These are phyloP conservation scores for Areca catechu DNA, from an alignment of 176 grass and related monocot genomes.

Conservation along the genomic window DNA sequence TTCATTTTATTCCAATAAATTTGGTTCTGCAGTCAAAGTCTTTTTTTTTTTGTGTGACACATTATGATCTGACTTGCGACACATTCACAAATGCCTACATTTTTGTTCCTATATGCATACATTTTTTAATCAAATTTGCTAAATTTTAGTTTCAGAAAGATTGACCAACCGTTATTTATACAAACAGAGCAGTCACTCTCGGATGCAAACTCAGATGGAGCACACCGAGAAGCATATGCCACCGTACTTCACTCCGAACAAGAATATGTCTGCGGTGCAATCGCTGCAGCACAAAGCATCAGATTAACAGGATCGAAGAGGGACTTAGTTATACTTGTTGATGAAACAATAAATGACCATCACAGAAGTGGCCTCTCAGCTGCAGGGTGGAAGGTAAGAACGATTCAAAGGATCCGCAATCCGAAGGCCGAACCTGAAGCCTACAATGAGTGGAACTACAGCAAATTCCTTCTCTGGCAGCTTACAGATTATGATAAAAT, in stretches of 20 bases:
- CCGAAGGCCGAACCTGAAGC: slow-evolving; percentile 3
- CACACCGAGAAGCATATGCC: slow-evolving; percentile 8
- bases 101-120: no score
- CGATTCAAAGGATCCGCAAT: neutral
- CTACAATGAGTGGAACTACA: slow-evolving; percentile 19
- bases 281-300: slow-evolving; percentile 7
- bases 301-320: slow-evolving; percentile 1
- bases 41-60: no score
- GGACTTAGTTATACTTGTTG: slow-evolving; percentile 7
- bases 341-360: slow-evolving; percentile 4
- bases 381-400: slow-evolving; percentile 7
- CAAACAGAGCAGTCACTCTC: no score
- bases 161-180: no score
- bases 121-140: no score
- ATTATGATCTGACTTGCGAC: no score
- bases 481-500: slow-evolving; percentile 9
- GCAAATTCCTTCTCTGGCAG: slow-evolving; percentile 13
- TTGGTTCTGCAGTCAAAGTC: no score
- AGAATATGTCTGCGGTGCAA: slow-evolving; percentile 6
- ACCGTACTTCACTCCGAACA: slow-evolving; percentile 8
- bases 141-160: no score
- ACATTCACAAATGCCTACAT: no score
- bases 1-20: no score
- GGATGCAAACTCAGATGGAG: no score
- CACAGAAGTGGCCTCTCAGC: neutral